phyloP scores from a whole-genome alignment of 148 eudicot genomes.

The Cornus controversa region DNA sequence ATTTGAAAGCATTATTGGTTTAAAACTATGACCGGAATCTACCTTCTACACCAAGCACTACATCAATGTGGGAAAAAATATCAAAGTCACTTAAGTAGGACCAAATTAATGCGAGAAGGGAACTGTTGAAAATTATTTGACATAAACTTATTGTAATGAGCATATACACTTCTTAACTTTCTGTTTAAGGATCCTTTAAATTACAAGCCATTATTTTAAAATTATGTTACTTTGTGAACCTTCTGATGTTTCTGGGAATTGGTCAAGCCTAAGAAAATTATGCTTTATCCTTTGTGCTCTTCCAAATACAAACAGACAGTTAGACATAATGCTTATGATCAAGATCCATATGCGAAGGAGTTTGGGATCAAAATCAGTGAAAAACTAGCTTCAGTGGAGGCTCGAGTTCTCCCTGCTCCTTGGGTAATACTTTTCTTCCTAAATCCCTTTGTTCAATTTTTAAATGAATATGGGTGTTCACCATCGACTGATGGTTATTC shows the following conservation, averaged over 20 bases:
- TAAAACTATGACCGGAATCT: not conserved
- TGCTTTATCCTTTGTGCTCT: not conserved
- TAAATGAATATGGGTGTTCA: not conserved
- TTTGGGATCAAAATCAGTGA: conserved; percentile 66
- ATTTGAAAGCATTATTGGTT: not conserved
- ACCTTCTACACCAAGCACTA: not conserved
- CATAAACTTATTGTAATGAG: not conserved
- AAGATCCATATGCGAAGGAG: conserved; percentile 72
- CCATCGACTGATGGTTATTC: not conserved
- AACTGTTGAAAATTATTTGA: not conserved
- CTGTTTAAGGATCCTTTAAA: not conserved
- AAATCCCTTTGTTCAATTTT: not conserved
- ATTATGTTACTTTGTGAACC: not conserved
- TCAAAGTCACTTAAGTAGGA: not conserved
- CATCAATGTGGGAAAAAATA: not conserved
- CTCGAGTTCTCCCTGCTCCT: conserved; percentile 78
- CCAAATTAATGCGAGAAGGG: too few relatives aligned
- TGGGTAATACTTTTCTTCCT: conserved; percentile 40
- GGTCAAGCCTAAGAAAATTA: not conserved
- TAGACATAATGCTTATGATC: conserved; percentile 59
- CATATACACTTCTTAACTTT: not conserved
- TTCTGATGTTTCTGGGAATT: not conserved
- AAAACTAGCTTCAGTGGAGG: conserved; percentile 60
- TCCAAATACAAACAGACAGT: conserved; percentile 57
- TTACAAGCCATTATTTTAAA: not conserved